These are phyloP conservation scores for Sanguinoderma infundibulare DNA, from an alignment of 1,284 basidiomycete species.

Conservation along the genomic window DNA sequence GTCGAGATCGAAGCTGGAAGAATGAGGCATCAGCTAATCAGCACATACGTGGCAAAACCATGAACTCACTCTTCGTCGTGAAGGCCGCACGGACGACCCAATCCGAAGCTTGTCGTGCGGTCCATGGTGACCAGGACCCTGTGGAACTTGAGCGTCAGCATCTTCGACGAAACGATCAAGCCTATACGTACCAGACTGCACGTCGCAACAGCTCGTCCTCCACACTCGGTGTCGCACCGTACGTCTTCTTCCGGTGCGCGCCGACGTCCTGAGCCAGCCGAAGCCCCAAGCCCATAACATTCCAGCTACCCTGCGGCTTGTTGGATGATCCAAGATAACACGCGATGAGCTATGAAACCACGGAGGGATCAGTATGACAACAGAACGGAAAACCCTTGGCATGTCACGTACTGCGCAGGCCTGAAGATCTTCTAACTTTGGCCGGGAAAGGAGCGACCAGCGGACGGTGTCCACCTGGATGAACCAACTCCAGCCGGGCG, in stretches of 20 bases:
- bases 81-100: constrained; percentile 68
- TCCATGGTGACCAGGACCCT: constrained; percentile 56
- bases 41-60: not conserved
- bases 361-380: constrained; percentile 84
- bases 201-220: constrained; percentile 54
- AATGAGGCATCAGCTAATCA: not conserved
- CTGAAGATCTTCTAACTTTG: constrained; percentile 79
- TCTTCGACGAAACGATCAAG: not conserved
- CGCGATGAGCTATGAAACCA: constrained; percentile 44
- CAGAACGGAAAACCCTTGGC: constrained; percentile 46
- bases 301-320: constrained; percentile 42
- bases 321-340: constrained; percentile 43
- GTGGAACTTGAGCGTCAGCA: not conserved
- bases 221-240: constrained; percentile 31
- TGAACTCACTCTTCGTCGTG: constrained; percentile 67
- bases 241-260: constrained; percentile 43
- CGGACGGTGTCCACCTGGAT: constrained; percentile 61
- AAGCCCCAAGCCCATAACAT: constrained; percentile 46
- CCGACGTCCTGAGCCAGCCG: constrained; percentile 50
- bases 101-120: constrained; percentile 54
- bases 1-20: constrained; percentile 64
- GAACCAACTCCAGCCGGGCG: constrained; percentile 80
- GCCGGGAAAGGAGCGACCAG: constrained; percentile 54
- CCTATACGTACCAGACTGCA: constrained; percentile 47
- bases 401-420: constrained; percentile 49